Percentiles rank a stretch among this genome's conserved stretches.
phyloP scores from a whole-genome alignment of 2,329 filamentous ascomycete species.

The Arthroderma sp. region DNA sequence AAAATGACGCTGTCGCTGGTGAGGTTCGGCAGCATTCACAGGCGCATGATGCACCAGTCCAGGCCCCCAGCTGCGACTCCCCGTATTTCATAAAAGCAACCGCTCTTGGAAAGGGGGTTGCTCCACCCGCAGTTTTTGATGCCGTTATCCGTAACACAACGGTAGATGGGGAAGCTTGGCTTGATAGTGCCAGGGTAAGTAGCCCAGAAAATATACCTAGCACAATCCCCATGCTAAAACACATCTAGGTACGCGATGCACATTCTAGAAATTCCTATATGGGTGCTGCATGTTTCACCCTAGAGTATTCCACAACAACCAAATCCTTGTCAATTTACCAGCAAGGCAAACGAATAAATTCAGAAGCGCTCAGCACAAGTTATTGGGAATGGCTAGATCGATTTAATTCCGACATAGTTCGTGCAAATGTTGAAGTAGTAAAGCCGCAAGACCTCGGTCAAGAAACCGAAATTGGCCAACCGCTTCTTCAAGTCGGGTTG shows the following conservation, averaged over 20 bases:
- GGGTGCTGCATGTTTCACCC: constrained; percentile 6
- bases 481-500: constrained; percentile 8
- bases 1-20: constrained; percentile 5
- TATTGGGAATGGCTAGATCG: constrained; percentile 10
- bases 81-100: constrained; percentile 7
- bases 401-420: constrained; percentile 7
- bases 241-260: constrained; percentile 7
- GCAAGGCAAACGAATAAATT: constrained; percentile 4
- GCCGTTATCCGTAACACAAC: constrained; percentile 6
- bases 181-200: constrained; percentile 10
- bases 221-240: background rate
- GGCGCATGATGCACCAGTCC: background rate
- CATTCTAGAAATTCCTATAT: constrained; percentile 10
- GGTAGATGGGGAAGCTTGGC: constrained; percentile 9
- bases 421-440: constrained; percentile 6
- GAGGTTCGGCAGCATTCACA: constrained; percentile 1
- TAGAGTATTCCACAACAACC: constrained; percentile 6
- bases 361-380: constrained; percentile 2
- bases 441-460: constrained; percentile 4
- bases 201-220: background rate
- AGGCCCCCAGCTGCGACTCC: background rate
- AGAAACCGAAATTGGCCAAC: constrained; percentile 8
- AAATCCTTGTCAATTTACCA: constrained; percentile 5
- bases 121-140: constrained; percentile 6
- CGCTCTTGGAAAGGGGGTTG: constrained; percentile 6